Evolutionary conservation across 192 early-diverging fungal genomes (phyloP).

Genomic region (Coemansia sp.): DNA sequence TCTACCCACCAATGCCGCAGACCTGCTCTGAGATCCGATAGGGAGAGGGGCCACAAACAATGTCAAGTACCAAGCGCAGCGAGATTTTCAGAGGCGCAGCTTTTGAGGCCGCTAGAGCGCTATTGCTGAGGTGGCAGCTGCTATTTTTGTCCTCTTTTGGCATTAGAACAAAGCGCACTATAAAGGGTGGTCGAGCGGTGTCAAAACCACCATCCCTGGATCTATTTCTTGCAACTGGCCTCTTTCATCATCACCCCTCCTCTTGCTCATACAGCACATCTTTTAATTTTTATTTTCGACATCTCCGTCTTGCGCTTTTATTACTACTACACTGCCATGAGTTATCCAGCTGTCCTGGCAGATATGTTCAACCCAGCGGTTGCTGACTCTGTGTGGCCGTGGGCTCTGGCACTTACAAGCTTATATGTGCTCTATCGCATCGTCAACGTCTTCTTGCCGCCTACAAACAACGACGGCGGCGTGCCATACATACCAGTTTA

Average conservation of each 20-base stretch:
- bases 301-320: not conserved
- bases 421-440: conserved; percentile 27
- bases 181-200: not conserved
- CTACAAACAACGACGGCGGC: conserved; percentile 40
- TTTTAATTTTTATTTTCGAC: not conserved
- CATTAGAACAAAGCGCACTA: not conserved
- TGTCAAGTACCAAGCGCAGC: not conserved
- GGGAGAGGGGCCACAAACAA: not conserved
- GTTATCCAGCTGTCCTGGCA: not conserved
- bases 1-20: not conserved
- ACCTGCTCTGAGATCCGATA: not conserved
- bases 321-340: not conserved
- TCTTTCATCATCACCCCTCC: not conserved
- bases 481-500: conserved; percentile 47
- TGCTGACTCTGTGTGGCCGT: not conserved
- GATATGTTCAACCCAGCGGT: not conserved
- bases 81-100: not conserved
- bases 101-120: not conserved
- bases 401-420: conserved; percentile 1
- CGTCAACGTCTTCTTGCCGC: conserved; percentile 20
- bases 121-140: not conserved
- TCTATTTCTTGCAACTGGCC: not conserved
- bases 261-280: not conserved
- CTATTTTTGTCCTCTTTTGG: not conserved
- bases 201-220: not conserved